Evolutionary conservation across 441 rosid species (phyloP).

Genomic region (Gossypium schwendimanii): DNA sequence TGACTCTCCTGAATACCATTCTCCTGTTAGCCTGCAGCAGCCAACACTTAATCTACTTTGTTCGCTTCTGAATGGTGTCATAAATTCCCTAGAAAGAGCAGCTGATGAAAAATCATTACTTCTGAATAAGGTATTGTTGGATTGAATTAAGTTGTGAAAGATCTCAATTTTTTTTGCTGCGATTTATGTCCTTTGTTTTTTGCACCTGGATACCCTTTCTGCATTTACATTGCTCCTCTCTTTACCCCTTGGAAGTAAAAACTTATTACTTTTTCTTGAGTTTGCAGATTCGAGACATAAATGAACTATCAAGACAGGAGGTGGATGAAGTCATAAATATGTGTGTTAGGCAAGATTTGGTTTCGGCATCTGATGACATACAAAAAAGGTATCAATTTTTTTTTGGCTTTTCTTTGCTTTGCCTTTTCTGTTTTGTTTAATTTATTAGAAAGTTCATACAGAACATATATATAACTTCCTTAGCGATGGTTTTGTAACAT

Average conservation of each 20-base stretch:
- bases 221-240: neutral
- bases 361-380: conserved; percentile 66
- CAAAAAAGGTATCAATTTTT: conserved; percentile 55
- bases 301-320: conserved; percentile 92
- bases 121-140: conserved; percentile 57
- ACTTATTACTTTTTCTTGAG: conserved; percentile 5
- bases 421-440: neutral
- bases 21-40: conserved; percentile 48
- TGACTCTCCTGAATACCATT: conserved; percentile 28
- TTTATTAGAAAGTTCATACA: neutral
- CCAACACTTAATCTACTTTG: conserved; percentile 59
- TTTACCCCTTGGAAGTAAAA: neutral
- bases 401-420: neutral
- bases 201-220: neutral
- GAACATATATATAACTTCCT: neutral
- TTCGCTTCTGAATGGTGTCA: conserved; percentile 60
- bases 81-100: conserved; percentile 72
- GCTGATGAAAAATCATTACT: conserved; percentile 78
- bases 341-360: conserved; percentile 51
- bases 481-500: neutral
- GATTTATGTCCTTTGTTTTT: neutral
- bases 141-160: conserved; percentile 4
- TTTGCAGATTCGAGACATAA: conserved; percentile 77
- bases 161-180: neutral
- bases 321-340: conserved; percentile 79